A percentile compares a stretch with the other conserved stretches of the same genome.
Evolutionary conservation across 805 yeast species (phyloP).

Genomic region (Starmerella potacharoeniae): DNA sequence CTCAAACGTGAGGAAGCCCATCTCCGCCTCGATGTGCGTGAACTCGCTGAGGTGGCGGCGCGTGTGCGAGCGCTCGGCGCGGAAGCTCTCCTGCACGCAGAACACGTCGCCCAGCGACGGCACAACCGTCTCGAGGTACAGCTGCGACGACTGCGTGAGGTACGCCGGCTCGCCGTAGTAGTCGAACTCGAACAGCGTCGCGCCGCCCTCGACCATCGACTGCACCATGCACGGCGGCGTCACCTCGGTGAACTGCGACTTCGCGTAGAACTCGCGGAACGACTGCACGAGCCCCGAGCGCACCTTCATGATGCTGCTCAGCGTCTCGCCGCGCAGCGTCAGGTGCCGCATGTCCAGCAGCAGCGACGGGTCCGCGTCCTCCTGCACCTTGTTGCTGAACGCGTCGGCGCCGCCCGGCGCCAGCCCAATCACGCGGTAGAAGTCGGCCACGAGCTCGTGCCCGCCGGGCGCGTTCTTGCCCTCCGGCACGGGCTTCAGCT

Average conservation of each 20-base stretch:
- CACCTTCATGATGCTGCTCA: slow-evolving; percentile 87
- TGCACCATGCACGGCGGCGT: slow-evolving; percentile 99
- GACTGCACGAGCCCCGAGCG: slow-evolving; percentile 69
- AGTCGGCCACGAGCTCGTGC: slow-evolving; percentile 85
- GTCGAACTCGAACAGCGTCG: slow-evolving; percentile 82
- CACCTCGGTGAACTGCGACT: slow-evolving; percentile 73
- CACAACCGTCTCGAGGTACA: slow-evolving; percentile 89
- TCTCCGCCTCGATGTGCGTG: slow-evolving; percentile 93
- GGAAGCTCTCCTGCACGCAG: slow-evolving; percentile 95
- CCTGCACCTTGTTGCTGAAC: slow-evolving; percentile 87
- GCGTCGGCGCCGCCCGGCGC: slow-evolving; percentile 97
- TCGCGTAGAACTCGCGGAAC: slow-evolving; percentile 64
- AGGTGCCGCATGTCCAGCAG: slow-evolving; percentile 91
- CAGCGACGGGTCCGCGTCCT: slow-evolving; percentile 84
- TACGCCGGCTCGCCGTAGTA: slow-evolving; percentile 96
- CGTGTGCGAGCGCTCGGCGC: slow-evolving; percentile 98
- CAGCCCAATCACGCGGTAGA: slow-evolving; percentile 74
- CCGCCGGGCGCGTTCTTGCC: slow-evolving; percentile 98
- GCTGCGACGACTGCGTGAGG: slow-evolving; percentile 93
- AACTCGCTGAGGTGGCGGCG: slow-evolving; percentile 96
- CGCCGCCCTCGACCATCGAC: slow-evolving; percentile 98
- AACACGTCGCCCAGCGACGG: slow-evolving; percentile 95
- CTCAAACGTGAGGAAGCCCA: slow-evolving; percentile 77
- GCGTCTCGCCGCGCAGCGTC: slow-evolving; percentile 90
- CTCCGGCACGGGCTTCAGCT: slow-evolving; percentile 73